phyloP scores from a whole-genome alignment of 169 alveolate species.

The Pseudocohnilembus persalinus region DNA sequence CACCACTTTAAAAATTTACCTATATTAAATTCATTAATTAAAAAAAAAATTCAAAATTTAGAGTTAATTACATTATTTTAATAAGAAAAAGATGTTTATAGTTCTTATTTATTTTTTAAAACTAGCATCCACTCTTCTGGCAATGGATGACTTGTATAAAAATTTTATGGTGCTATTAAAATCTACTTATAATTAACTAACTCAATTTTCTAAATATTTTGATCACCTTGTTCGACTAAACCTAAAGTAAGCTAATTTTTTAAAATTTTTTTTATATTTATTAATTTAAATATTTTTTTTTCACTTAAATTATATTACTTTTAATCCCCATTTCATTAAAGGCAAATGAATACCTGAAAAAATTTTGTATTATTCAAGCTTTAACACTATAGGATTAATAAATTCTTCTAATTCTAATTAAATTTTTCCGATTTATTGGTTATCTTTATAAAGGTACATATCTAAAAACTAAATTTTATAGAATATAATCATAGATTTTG shows the following conservation, averaged over 20 bases:
- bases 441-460: slow-evolving; percentile 28
- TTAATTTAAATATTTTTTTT: background rate
- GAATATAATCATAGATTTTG: background rate
- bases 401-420: slow-evolving; percentile 33
- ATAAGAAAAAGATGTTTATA: too few relatives aligned
- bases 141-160: slow-evolving; percentile 43
- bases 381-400: slow-evolving; percentile 30
- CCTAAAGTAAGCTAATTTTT: slow-evolving; percentile 39
- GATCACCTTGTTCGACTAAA: slow-evolving; percentile 28
- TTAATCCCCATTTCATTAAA: slow-evolving; percentile 38
- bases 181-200: slow-evolving; percentile 29
- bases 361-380: slow-evolving; percentile 35
- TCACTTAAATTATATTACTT: slow-evolving; percentile 4
- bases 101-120: slow-evolving; percentile 39
- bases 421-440: slow-evolving; percentile 21
- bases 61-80: too few relatives aligned
- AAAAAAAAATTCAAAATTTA: too few relatives aligned
- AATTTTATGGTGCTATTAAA: slow-evolving; percentile 27
- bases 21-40: too few relatives aligned
- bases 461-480: slow-evolving; percentile 3
- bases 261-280: background rate
- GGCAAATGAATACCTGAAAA: slow-evolving; percentile 32
- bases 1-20: too few relatives aligned
- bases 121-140: slow-evolving; percentile 51
- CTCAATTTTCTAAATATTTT: slow-evolving; percentile 37